Percentiles rank a stretch among this genome's conserved stretches.
Evolutionary conservation across 2,329 filamentous ascomycete species (phyloP).

Genomic region (Pseudogymnoascus sp.): DNA sequence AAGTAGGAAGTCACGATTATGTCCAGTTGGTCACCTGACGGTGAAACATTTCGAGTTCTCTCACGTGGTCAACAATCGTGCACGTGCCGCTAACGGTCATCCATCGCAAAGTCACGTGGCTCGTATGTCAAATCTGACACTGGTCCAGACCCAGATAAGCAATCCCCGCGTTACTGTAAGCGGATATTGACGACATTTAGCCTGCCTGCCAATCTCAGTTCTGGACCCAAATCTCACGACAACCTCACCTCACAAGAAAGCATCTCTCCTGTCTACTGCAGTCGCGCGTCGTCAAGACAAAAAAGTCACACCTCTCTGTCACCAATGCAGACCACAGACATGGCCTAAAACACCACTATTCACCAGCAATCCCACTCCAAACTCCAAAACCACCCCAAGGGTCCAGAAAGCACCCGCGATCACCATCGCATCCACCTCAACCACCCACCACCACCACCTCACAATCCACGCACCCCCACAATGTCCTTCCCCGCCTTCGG

Average conservation of each 20-base stretch:
- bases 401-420: background rate
- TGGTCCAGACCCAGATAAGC: background rate
- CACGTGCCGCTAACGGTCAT: background rate
- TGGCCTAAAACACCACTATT: background rate
- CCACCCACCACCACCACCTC: background rate
- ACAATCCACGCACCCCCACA: constrained; percentile 17
- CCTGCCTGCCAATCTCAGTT: background rate
- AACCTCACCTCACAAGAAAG: background rate
- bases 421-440: background rate
- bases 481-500: constrained; percentile 57
- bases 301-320: background rate
- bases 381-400: background rate
- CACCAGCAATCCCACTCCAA: background rate
- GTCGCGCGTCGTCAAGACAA: background rate
- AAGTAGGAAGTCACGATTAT: background rate
- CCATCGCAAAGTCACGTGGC: background rate
- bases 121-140: background rate
- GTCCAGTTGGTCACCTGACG: background rate
- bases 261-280: background rate
- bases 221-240: background rate
- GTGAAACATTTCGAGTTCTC: background rate
- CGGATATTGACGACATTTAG: background rate
- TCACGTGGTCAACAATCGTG: background rate
- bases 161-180: background rate
- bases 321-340: background rate